Evolutionary conservation across 495 filamentous ascomycete genomes (phyloP), one percentile per base, ranked within the genome.

Genomic region (Cenococcum geophilum): DNA sequence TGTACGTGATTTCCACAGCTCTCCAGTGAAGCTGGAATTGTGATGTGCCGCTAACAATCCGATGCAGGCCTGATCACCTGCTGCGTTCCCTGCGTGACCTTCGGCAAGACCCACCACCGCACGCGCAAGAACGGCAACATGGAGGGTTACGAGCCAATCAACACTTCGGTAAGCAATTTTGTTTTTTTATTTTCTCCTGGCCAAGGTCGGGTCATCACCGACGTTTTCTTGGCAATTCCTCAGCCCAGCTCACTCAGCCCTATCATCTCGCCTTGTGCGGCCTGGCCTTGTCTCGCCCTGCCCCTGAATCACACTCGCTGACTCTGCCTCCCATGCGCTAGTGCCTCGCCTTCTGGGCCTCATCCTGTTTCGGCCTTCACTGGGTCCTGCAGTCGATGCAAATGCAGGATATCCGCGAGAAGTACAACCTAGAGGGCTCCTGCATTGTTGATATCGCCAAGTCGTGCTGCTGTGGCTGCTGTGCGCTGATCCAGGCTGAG

Each of bases 71-170:
- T 72, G 42, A 61, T 77, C 62, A 67, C 70, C 0, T 77, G 67
- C 37, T 71, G 66, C 68, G 32, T 61, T 60, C 78, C 78, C 23
- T 80, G 78, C 60, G 72, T 79, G 27, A 75, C 75, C 9, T 78
- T 77, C 57, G 77, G 78, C 52, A 76, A 71, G 67, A 78, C 75
- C 22, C 72, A 77, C 59, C 70, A 80, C 56, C 75, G 78, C 1
- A 53, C 78, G 25, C 68, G 69, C 42, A 75, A 75, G 63, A 58
- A 75, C 54, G 67, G 62, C 27, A 68, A 66, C 51, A 67, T 79
- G 58, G 63, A 72, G n/a, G 74, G 67, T 14, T 80, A 77, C 61
- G 68, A 72, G 52, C 67, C 71, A 21, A 70, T 76, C 64, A 80
- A 80, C 65, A 72, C 65, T 22, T 71, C 70, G 32, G 78, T 80